A percentile compares a stretch with the other conserved stretches of the same genome.
These are phyloP conservation scores for Geoglossum glabrum DNA, from an alignment of 495 filamentous ascomycete genomes.

Conservation along the genomic window DNA sequence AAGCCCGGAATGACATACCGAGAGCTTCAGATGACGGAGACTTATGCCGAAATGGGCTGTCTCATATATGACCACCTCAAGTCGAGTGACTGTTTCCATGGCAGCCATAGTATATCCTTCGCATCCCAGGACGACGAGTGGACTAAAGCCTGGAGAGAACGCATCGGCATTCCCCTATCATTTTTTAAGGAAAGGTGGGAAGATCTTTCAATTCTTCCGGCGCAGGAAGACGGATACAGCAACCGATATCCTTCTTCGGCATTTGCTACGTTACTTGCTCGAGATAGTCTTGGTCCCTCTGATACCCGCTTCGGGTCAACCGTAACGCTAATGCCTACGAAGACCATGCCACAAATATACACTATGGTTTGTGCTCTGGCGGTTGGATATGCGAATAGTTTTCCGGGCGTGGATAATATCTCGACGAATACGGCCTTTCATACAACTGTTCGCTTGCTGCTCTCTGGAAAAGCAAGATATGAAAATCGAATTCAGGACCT, in stretches of 20 bases:
- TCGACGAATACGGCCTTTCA: background rate
- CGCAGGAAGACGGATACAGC: background rate
- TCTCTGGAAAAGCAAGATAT: background rate
- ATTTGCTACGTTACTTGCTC: background rate
- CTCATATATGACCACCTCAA: conserved; percentile 9
- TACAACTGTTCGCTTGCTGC: background rate
- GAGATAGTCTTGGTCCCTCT: background rate
- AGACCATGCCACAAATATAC: background rate
- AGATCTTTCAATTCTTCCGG: background rate
- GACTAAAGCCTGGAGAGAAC: conserved; percentile 9
- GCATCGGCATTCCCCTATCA: conserved; percentile 11
- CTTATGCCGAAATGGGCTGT: background rate
- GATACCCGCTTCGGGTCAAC: background rate
- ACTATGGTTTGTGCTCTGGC: background rate
- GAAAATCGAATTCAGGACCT: background rate
- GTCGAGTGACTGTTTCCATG: conserved; percentile 7
- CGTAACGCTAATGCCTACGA: background rate
- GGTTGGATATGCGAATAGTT: background rate
- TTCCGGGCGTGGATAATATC: background rate
- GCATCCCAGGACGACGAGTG: conserved; percentile 13
- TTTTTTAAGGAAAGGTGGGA: conserved; percentile 1
- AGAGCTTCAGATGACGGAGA: conserved; percentile 7
- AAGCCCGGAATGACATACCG: conserved; percentile 5
- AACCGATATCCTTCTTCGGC: background rate
- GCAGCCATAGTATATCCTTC: conserved; percentile 11